These are phyloP conservation scores for Solanum chacoense DNA, from an alignment of 305 asterid genomes.

Conservation along the genomic window DNA sequence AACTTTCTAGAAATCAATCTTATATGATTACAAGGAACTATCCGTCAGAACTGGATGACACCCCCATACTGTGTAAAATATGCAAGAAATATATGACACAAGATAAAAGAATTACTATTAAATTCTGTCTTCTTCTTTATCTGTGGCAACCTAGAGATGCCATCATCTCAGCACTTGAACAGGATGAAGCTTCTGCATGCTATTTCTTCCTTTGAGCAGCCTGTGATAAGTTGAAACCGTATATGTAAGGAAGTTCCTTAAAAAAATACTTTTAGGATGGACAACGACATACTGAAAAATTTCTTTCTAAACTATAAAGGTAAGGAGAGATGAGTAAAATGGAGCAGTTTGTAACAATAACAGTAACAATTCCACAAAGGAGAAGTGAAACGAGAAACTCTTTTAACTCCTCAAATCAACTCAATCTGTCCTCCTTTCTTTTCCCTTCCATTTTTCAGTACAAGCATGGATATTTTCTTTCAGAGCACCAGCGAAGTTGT, in stretches of 20 bases:
- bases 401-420: background rate
- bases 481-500: background rate
- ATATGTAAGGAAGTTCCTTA: background rate
- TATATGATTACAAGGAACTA: background rate
- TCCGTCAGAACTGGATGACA: background rate
- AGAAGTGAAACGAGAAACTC: background rate
- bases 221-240: constrained; percentile 2
- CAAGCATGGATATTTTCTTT: background rate
- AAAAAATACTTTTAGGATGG: background rate
- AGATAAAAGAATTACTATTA: background rate
- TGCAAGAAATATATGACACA: background rate
- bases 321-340: background rate
- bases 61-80: background rate
- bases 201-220: constrained; percentile 15
- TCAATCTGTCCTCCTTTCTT: background rate
- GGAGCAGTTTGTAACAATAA: background rate
- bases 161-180: background rate
- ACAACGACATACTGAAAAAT: background rate
- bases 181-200: background rate
- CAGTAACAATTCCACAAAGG: background rate
- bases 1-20: background rate
- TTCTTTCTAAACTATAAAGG: background rate
- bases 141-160: background rate
- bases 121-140: background rate
- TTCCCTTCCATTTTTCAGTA: background rate